Evolutionary conservation across 2,329 filamentous ascomycete species (phyloP).

Genomic region (Fonsecaea monophora): DNA sequence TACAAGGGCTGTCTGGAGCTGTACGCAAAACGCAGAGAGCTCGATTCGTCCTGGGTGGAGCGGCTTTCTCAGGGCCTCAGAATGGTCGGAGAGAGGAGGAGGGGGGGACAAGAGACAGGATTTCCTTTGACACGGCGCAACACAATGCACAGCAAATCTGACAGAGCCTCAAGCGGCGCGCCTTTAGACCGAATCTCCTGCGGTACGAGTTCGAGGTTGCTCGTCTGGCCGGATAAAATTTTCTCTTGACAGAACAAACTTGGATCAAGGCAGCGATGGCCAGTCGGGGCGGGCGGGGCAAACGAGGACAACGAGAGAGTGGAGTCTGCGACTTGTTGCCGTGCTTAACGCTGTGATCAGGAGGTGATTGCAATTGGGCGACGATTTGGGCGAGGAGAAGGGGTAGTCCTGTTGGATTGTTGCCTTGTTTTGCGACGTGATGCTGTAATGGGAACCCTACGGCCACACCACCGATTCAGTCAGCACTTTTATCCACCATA

Average conservation of each 20-base stretch:
- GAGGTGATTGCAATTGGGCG: slow-evolving; percentile 24
- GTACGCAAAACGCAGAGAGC: slow-evolving; percentile 32
- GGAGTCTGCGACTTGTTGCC: slow-evolving; percentile 23
- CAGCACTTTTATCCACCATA: slow-evolving; percentile 20
- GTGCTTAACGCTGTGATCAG: slow-evolving; percentile 24
- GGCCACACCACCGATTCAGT: slow-evolving; percentile 25
- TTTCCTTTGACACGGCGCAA: slow-evolving; percentile 19
- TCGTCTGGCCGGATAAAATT: slow-evolving; percentile 30
- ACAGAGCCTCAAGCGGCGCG: slow-evolving; percentile 35
- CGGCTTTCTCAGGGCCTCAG: slow-evolving; percentile 27
- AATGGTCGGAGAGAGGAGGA: slow-evolving; percentile 12
- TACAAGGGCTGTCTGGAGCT: slow-evolving; percentile 37
- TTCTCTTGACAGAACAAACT: slow-evolving; percentile 25
- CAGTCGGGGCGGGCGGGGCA: slow-evolving; percentile 18
- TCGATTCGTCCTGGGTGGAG: slow-evolving; percentile 36
- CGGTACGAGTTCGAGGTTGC: slow-evolving; percentile 21
- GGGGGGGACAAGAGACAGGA: slow-evolving; percentile 20
- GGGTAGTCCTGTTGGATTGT: slow-evolving; percentile 14
- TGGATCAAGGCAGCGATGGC: slow-evolving; percentile 22
- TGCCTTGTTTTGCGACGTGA: slow-evolving; percentile 8
- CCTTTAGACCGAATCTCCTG: slow-evolving; percentile 20
- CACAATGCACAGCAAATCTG: slow-evolving; percentile 24
- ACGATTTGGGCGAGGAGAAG: slow-evolving; percentile 16
- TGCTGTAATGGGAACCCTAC: slow-evolving; percentile 28
- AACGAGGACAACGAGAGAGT: slow-evolving; percentile 18